Base-by-base conservation (phyloP, 2,329 filamentous ascomycete species). In the Fusarium miscanthi region DNA sequence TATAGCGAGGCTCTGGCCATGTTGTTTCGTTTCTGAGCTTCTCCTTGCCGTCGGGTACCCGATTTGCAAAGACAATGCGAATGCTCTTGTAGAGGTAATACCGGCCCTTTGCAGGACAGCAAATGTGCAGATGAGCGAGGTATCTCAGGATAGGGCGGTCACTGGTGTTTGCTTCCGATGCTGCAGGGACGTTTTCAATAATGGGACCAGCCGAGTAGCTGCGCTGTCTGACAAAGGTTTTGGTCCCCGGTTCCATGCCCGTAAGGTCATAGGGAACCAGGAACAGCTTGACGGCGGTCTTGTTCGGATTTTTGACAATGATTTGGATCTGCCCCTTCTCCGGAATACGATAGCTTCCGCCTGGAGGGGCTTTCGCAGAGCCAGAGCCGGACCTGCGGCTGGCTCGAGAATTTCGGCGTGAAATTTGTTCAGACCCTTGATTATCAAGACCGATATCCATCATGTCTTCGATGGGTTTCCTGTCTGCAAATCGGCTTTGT, bases 251-350 rank as follows among this genome's bases (percentile, higher is more conserved):
- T 69, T 96, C 92, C 95, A 99, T 99, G 57, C 94, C 95, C 2
- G 90, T 88, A 3, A 99, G 85, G 79, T 98, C 94, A 76, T 98
- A 99, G 0, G 95, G 96, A 6, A 99, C 90, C 30, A 98, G 87
- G 76, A 98, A 98, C 1, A 99, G 86, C 81, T 99, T 98, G 60
- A 98, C 95, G 2, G 96, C 96, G 7, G 96, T 98, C 80, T 98
- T 98, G 84, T 98, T 97, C 21, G 95, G 95, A 77, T 98, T 99
- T 81, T 98, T 98, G 80, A 99, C 94, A 69, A 99, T 92, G 72
- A 99, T 97, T 77, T 99, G 96, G 19, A 99, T 86, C 81, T 98
- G 96, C 0, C 96, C 96, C 80, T 95, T 93, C 78, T 96, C 92
- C 1, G 96, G 96, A 59, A 99, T 97, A 46, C 96, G 92, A 80